A percentile compares a stretch with the other conserved stretches of the same genome.
Conservation (phyloP, 2,329 filamentous ascomycete genomes). For the Aspergillus proliferans region DNA sequence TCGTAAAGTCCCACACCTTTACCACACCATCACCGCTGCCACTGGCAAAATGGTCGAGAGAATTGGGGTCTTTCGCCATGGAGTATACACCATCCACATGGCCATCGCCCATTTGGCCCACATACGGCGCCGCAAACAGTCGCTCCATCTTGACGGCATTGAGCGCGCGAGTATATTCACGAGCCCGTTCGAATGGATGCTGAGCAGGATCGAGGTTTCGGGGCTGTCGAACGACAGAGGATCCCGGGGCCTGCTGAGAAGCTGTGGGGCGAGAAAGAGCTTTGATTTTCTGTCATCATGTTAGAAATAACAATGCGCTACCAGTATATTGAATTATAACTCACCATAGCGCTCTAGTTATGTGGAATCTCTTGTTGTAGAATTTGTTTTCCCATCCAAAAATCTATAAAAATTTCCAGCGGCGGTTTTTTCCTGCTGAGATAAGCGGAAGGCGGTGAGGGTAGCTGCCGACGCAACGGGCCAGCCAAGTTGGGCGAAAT, state of each 20-base stretch:
- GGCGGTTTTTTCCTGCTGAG: slow-evolving; percentile 29
- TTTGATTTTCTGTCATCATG: slow-evolving; percentile 49
- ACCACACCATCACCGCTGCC: slow-evolving; percentile 88
- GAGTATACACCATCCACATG: slow-evolving; percentile 88
- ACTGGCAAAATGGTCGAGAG: slow-evolving; percentile 68
- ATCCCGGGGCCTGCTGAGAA: slow-evolving; percentile 44
- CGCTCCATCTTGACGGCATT: slow-evolving; percentile 89
- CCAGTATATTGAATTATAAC: slow-evolving; percentile 5
- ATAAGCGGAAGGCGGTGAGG: slow-evolving; percentile 28
- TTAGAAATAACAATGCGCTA: slow-evolving; percentile 6
- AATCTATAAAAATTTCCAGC: slow-evolving; percentile 12
- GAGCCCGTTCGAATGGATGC: slow-evolving; percentile 83
- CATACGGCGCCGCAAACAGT: slow-evolving; percentile 80
- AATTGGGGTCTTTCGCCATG: slow-evolving; percentile 72
- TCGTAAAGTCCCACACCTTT: slow-evolving; percentile 83
- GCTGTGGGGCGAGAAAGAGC: slow-evolving; percentile 42
- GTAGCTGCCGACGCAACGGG: slow-evolving; percentile 2
- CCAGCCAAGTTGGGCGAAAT: slow-evolving; percentile 10
- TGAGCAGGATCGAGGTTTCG: slow-evolving; percentile 68
- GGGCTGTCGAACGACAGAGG: slow-evolving; percentile 40
- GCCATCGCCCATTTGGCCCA: slow-evolving; percentile 78
- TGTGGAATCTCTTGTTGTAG: slow-evolving; percentile 7
- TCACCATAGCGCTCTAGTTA: slow-evolving; percentile 24
- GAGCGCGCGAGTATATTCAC: slow-evolving; percentile 72
- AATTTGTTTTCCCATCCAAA: background rate